Conservation (phyloP, 139 green algal genomes). For the Picochlorum sp. region DNA sequence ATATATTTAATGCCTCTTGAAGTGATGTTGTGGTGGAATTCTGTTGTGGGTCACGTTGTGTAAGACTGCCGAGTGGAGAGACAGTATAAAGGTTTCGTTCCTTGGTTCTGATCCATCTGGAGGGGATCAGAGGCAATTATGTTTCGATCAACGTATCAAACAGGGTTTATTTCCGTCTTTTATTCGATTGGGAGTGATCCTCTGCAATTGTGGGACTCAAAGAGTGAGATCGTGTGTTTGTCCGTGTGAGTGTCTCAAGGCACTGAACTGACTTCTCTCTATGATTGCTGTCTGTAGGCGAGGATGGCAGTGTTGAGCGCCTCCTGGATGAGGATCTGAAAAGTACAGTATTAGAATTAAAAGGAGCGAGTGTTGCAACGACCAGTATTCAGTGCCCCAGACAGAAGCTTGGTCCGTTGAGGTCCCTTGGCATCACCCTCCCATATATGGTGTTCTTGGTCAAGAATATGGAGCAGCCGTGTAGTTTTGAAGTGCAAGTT, state of each 20-base stretch:
- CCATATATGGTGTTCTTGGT: constrained; percentile 78
- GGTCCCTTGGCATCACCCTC: background rate
- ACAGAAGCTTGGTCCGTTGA: constrained; percentile 84
- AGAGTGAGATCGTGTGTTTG: constrained; percentile 45
- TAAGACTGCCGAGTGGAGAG: too few relatives aligned
- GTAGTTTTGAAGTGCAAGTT: constrained; percentile 93
- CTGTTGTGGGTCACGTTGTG: too few relatives aligned
- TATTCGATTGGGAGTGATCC: constrained; percentile 95
- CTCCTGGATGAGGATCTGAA: constrained; percentile 96
- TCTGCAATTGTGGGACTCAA: constrained; percentile 88
- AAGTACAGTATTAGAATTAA: constrained; percentile 87
- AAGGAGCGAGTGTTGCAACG: constrained; percentile 80
- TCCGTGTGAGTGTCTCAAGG: background rate
- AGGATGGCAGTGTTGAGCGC: constrained; percentile 92
- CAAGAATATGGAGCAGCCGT: constrained; percentile 95
- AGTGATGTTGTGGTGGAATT: too few relatives aligned
- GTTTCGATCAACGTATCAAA: constrained; percentile 83
- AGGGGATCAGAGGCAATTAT: constrained; percentile 28
- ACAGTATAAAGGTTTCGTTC: too few relatives aligned
- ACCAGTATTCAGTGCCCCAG: constrained; percentile 85
- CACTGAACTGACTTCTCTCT: background rate
- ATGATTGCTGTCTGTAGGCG: constrained; percentile 53
- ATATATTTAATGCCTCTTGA: too few relatives aligned
- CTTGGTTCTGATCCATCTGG: too few relatives aligned
- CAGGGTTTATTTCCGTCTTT: constrained; percentile 88